Evolutionary conservation across 805 yeast genomes (phyloP), one percentile per base, ranked within the genome.

Genomic region (Candida khao-thaluensis): DNA sequence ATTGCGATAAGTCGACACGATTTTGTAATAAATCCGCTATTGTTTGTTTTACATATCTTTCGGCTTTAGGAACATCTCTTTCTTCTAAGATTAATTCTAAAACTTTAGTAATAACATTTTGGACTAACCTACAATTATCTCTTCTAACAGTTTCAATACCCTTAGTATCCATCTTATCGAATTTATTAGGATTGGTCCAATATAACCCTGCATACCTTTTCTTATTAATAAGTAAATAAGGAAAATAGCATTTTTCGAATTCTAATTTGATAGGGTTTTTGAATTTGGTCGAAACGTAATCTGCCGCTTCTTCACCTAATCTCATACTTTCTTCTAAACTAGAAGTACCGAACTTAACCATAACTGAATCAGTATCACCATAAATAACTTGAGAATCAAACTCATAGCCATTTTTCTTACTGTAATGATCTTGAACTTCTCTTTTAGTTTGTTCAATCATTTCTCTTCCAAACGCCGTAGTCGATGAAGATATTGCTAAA

Each of bases 281-380:
- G 62, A 93, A 93, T 40, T 76, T 69, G 1, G 80, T 73, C 0
- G 98, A 89, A 2, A 93, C 98, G 45, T 62, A 79, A 7, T 71
- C 85, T 0, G 99, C 99, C 0, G 98, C 99, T 53, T 91, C 95
- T 52, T 89, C 85, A 5, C 99, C 99, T 40, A 89, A 57, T 38
- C 76, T 72, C 99, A 93, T 95, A 49, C 96, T 86, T 21, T 84
- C 84, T 40, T 72, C 81, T 46, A 91, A 60, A 54, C 88, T 95
- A 7, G 71, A 68, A 22, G 81, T 78, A 2, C 99, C 99, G 67
- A 93, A 93, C 57, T 88, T 90, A 30, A 93, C 96, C 99, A 93
- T 95, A 12, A 93, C 99, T 7, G 99, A 95, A 74, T 93, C 99
- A 0, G 99, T 93, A 63, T 93, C 99, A 71, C 99, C 99, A 58